These are phyloP conservation scores for Hyaloperonospora arabidopsidis DNA, from an alignment of 352 stramenopile genomes.

Conservation along the genomic window DNA sequence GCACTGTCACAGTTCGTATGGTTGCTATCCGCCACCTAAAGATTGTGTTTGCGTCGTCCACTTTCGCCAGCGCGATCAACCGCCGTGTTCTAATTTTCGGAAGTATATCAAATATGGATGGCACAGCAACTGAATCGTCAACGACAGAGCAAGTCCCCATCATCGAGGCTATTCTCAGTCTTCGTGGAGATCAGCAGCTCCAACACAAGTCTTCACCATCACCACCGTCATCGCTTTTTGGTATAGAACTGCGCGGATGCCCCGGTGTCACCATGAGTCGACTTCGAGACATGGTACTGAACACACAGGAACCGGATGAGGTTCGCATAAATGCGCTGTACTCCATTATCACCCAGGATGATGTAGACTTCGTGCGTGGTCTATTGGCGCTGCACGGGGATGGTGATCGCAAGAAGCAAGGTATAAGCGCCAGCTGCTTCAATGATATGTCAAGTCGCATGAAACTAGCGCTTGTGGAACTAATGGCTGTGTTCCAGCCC, in stretches of 20 bases:
- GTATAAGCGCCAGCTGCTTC: constrained; percentile 42
- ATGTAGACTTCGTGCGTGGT: constrained; percentile 58
- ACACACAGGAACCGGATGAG: constrained; percentile 45
- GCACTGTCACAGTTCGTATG: constrained; percentile 52
- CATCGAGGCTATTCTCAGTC: constrained; percentile 65
- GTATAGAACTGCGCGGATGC: constrained; percentile 41
- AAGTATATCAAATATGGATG: constrained; percentile 60
- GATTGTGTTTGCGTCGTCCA: constrained; percentile 57
- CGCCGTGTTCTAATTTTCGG: constrained; percentile 72
- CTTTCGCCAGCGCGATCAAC: constrained; percentile 60
- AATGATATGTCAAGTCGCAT: constrained; percentile 64
- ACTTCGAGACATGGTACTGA: constrained; percentile 60
- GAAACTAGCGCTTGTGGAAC: constrained; percentile 60
- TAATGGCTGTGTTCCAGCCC: constrained; percentile 55
- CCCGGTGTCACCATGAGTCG: constrained; percentile 50
- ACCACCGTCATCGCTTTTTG: constrained; percentile 39
- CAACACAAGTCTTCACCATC: constrained; percentile 21
- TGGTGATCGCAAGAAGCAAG: constrained; percentile 61
- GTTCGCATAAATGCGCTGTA: constrained; percentile 62
- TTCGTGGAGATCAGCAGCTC: constrained; percentile 41
- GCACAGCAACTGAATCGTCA: constrained; percentile 60
- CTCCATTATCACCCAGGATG: constrained; percentile 55
- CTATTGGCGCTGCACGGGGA: constrained; percentile 51
- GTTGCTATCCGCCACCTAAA: constrained; percentile 55
- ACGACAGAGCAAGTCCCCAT: constrained; percentile 72